phyloP scores from a whole-genome alignment of 1,139 yeast species.

The Geotrichum klebahnii region DNA sequence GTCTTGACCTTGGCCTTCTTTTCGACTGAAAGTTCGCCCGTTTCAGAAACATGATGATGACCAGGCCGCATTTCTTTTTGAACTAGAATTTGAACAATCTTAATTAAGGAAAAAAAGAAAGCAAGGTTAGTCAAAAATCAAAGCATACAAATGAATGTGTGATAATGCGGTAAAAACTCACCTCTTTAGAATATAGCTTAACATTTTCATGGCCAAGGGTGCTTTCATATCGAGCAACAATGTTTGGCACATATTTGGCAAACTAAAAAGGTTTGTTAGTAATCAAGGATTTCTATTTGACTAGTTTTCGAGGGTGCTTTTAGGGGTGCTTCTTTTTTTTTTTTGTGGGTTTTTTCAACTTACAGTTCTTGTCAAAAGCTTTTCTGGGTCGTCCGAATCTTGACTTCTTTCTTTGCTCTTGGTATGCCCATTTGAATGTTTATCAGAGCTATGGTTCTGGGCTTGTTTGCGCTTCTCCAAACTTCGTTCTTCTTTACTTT shows the following conservation, averaged over 20 bases:
- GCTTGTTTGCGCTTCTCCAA: background rate
- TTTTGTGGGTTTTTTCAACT: no score
- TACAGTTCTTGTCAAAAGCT: background rate
- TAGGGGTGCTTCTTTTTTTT: no score
- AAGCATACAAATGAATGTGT: conserved; percentile 5
- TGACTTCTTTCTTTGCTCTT: background rate
- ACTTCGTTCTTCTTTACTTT: background rate
- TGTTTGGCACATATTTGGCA: conserved; percentile 76
- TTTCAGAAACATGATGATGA: conserved; percentile 25
- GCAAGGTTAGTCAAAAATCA: background rate
- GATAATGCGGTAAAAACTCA: background rate
- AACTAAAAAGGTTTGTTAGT: conserved; percentile 50
- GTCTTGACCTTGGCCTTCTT: conserved; percentile 65
- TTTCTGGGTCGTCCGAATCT: background rate
- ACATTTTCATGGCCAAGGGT: conserved; percentile 68
- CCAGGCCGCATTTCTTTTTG: conserved; percentile 52
- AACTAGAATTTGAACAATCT: conserved; percentile 56
- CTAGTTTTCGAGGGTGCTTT: background rate
- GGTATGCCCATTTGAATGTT: background rate
- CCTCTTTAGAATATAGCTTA: conserved; percentile 73
- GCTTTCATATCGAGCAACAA: conserved; percentile 60
- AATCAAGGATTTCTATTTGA: conserved; percentile 35
- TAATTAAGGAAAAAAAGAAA: background rate
- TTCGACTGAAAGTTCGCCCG: conserved; percentile 55
- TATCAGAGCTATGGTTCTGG: background rate